Evolutionary conservation across 805 yeast species (phyloP).

Genomic region (Nakazawaea wyomingensis): DNA sequence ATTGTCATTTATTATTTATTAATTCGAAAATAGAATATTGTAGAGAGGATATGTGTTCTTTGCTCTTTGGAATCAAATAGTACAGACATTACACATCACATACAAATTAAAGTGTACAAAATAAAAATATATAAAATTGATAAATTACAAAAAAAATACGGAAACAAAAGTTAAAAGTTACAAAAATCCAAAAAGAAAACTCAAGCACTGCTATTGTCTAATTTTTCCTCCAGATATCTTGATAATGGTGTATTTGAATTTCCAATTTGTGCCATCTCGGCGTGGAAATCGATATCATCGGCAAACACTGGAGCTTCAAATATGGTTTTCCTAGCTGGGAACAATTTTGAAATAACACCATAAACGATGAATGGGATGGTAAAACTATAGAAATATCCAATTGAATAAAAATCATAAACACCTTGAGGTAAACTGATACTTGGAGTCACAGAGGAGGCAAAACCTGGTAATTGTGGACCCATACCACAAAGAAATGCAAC

Average conservation of each 20-base stretch:
- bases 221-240: background rate
- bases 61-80: too few species aligned
- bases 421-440: constrained; percentile 11
- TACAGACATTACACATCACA: too few species aligned
- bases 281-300: constrained; percentile 6
- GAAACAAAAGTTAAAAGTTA: too few species aligned
- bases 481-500: constrained; percentile 15
- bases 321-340: constrained; percentile 19
- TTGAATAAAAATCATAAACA: constrained; percentile 10
- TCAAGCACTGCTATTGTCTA: background rate
- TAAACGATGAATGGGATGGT: constrained; percentile 25
- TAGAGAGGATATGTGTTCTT: too few species aligned
- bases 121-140: background rate
- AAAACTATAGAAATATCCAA: constrained; percentile 11
- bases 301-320: constrained; percentile 2
- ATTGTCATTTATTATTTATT: too few species aligned
- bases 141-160: too few species aligned
- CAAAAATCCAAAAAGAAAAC: too few species aligned
- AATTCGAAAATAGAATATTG: too few species aligned
- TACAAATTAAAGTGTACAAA: too few species aligned
- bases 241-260: too few species aligned
- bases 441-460: constrained; percentile 15
- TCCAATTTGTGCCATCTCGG: constrained; percentile 5
- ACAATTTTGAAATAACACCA: constrained; percentile 16
- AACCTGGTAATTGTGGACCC: constrained; percentile 18